Percentiles rank a stretch among this genome's conserved stretches.
phyloP scores from a whole-genome alignment of 352 stramenopile genomes.

The Phytopythium kandeliae region DNA sequence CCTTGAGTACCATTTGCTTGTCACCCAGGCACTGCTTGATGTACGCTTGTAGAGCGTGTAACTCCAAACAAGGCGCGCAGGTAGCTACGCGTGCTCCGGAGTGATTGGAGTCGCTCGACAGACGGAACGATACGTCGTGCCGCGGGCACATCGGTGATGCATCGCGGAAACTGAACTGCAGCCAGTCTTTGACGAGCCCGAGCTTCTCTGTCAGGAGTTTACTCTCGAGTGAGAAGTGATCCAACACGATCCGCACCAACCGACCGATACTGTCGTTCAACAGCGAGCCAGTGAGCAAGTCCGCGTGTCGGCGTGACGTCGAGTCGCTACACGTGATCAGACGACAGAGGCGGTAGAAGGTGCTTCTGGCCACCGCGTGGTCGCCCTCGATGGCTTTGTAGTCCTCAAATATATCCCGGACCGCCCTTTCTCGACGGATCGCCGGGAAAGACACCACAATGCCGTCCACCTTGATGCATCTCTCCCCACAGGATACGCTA shows the following conservation, averaged over 20 bases:
- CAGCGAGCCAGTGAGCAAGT: neutral
- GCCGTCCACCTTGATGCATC: neutral
- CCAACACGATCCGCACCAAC: neutral
- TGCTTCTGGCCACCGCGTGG: neutral
- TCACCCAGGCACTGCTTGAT: neutral
- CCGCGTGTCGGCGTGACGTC: neutral
- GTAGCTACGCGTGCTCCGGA: neutral
- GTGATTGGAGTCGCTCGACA: neutral
- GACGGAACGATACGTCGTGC: neutral
- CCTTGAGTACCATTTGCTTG: neutral
- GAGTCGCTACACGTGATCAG: neutral
- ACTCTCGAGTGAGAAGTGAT: neutral
- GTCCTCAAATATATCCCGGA: conserved; percentile 2
- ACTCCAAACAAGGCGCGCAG: neutral
- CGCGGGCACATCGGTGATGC: neutral
- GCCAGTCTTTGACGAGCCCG: conserved; percentile 1
- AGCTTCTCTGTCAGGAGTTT: neutral
- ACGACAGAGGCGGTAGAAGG: conserved; percentile 2
- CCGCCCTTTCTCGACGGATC: neutral
- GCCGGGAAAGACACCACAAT: neutral
- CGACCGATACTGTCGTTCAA: conserved; percentile 3
- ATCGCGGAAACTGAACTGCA: neutral
- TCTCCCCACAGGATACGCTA: neutral
- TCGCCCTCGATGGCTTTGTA: conserved; percentile 1
- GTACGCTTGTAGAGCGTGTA: neutral